Evolutionary conservation across 2,329 filamentous ascomycete genomes (phyloP).

Genomic region (Aspergillus jensenii): DNA sequence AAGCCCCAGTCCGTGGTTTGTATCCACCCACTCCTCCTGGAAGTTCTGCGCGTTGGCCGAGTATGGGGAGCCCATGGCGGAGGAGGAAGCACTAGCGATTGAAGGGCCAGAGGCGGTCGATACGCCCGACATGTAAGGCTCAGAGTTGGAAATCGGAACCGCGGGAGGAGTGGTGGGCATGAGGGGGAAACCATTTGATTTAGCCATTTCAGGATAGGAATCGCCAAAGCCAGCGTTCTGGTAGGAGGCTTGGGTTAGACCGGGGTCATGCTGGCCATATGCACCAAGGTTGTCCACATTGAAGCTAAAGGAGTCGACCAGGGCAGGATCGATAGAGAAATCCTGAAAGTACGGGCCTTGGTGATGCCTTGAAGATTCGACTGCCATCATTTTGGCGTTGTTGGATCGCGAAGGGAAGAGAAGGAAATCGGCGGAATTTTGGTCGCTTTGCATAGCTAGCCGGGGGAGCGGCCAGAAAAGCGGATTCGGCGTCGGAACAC

Average conservation of each 20-base stretch:
- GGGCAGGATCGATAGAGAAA: constrained; percentile 32
- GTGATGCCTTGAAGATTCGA: constrained; percentile 33
- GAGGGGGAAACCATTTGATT: constrained; percentile 26
- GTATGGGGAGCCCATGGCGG: constrained; percentile 66
- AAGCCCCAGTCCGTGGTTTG: constrained; percentile 56
- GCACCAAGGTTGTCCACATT: constrained; percentile 26
- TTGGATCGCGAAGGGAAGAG: constrained; percentile 17
- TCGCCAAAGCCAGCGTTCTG: constrained; percentile 31
- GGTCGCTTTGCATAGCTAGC: constrained; percentile 20
- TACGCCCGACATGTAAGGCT: constrained; percentile 55
- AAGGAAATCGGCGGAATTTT: constrained; percentile 20
- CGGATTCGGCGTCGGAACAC: constrained; percentile 7
- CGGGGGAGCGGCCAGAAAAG: constrained; percentile 6
- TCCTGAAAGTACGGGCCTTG: constrained; percentile 31
- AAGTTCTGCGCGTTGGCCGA: constrained; percentile 60
- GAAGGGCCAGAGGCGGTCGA: constrained; percentile 64
- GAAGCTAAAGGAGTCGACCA: constrained; percentile 32
- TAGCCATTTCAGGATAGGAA: constrained; percentile 25
- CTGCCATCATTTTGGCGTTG: constrained; percentile 30
- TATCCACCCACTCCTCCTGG: constrained; percentile 59
- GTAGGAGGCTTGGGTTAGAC: constrained; percentile 26
- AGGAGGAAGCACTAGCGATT: constrained; percentile 58
- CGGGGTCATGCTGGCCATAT: constrained; percentile 25
- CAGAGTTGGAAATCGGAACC: constrained; percentile 29
- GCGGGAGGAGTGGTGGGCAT: constrained; percentile 36